Evolutionary conservation across 805 yeast genomes (phyloP), one percentile per base, ranked within the genome.

Genomic region (Zygotorulaspora florentina): DNA sequence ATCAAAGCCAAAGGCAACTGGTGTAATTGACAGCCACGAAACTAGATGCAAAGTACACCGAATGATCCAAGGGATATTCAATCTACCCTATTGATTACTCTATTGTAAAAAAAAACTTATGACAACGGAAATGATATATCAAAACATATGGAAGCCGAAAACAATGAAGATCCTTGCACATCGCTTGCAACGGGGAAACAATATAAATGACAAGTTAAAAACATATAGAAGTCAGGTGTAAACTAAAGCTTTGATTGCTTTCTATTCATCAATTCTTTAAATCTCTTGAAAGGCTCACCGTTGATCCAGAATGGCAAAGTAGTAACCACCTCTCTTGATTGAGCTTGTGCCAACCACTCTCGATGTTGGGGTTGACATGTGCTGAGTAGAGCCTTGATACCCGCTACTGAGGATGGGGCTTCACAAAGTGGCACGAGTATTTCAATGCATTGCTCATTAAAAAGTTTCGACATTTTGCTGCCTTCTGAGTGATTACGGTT

Each of bases 351-450:
- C 27, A 59, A 31, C 27, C 43, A 34, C 12, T 42, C 41, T 7
- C 40, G 31, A 10, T 39, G 40, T 11, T 35, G 39, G 10, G 42
- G 28, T 7, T 35, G 27, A 13, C 31, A 59, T 15, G 52, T 41
- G 38, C 57, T 64, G 45, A 74, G 57, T 50, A 70, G 54, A 40
- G 52, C 61, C 52, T 75, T 75, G 60, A 71, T 73, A 41, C 67
- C 73, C 7, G 16, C 3, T 16, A 33, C n/a, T 3, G 36, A 3
- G 12, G 16, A 10, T 16, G 20, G 20, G 8, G 20, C 20, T 16
- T n/a, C 16, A 5, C 18, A 33, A 3, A 13, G 36, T 18, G 11
- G 12, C 16, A n/a, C 20, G 4, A 33, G 16, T 6, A 16, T 16
- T n/a, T 33, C 36, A 10, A 13, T 11, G 11, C 20, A n/a, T 10